phyloP scores from a whole-genome alignment of 305 asterid genomes.

The Rubia tinctorum region DNA sequence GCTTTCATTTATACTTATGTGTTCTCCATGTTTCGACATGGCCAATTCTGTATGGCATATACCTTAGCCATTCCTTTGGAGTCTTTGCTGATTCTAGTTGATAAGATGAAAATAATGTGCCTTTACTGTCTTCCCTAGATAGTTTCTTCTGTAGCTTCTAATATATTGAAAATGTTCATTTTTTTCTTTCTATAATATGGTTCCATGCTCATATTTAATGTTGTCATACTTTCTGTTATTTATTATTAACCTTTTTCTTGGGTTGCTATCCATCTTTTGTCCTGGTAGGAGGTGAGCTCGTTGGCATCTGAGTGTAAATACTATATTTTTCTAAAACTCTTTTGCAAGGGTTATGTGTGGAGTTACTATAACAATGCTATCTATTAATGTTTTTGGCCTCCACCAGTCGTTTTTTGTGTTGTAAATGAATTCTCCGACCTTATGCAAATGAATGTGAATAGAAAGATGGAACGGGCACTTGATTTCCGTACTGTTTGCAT shows the following conservation, averaged over 20 bases:
- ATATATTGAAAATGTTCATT: too few species aligned
- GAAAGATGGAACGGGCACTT: neutral
- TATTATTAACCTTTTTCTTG: neutral
- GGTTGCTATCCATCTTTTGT: neutral
- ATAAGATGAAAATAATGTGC: neutral
- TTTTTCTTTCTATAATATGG: neutral
- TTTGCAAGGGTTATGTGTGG: neutral
- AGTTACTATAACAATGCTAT: neutral
- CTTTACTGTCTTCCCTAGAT: neutral
- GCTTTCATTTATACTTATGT: neutral
- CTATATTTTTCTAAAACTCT: neutral
- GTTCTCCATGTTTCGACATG: neutral
- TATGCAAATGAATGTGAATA: neutral
- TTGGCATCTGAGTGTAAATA: neutral
- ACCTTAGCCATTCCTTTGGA: neutral
- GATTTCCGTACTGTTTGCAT: neutral
- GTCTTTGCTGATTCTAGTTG: neutral
- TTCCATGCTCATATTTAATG: neutral
- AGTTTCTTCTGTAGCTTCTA: neutral
- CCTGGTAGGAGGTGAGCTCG: neutral
- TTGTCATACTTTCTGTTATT: neutral
- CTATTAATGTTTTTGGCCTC: neutral
- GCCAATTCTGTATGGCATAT: neutral
- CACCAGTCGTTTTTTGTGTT: neutral
- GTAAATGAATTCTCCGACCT: neutral